Evolutionary conservation across 805 yeast species (phyloP).

Genomic region (Schwanniomyces polymorphus): DNA sequence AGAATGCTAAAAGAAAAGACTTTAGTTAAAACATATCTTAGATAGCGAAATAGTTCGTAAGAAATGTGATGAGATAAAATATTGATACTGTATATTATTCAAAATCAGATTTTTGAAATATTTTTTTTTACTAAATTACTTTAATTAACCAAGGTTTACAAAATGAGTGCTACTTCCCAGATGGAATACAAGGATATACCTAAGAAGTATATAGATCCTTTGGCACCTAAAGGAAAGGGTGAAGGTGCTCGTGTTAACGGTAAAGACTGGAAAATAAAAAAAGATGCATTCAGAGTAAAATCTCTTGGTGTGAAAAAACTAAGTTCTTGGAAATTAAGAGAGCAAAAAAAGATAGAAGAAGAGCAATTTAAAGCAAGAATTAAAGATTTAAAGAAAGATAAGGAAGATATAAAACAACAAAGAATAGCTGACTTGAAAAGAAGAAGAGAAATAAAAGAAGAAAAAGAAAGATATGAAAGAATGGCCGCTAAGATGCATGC

Average conservation of each 20-base stretch:
- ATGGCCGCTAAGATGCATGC: slow-evolving; percentile 87
- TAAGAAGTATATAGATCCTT: slow-evolving; percentile 34
- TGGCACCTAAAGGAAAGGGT: slow-evolving; percentile 30
- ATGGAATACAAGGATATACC: slow-evolving; percentile 31
- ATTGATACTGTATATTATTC: neutral
- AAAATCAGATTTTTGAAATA: neutral
- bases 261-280: slow-evolving; percentile 70
- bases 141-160: neutral
- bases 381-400: slow-evolving; percentile 75
- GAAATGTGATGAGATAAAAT: neutral
- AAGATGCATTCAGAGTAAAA: slow-evolving; percentile 65
- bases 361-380: slow-evolving; percentile 67
- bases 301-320: slow-evolving; percentile 53
- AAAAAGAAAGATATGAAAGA: slow-evolving; percentile 81
- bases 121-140: neutral
- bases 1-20: neutral
- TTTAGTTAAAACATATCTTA: neutral
- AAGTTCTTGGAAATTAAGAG: slow-evolving; percentile 64
- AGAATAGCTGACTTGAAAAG: slow-evolving; percentile 62
- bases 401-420: slow-evolving; percentile 56
- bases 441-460: slow-evolving; percentile 79
- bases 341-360: slow-evolving; percentile 64
- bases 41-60: neutral
- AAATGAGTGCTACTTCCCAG: slow-evolving; percentile 33
- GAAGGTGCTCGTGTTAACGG: slow-evolving; percentile 61